Conservation (phyloP, 2,329 filamentous ascomycete genomes). For the Neofusicoccum kwambonambiense region DNA sequence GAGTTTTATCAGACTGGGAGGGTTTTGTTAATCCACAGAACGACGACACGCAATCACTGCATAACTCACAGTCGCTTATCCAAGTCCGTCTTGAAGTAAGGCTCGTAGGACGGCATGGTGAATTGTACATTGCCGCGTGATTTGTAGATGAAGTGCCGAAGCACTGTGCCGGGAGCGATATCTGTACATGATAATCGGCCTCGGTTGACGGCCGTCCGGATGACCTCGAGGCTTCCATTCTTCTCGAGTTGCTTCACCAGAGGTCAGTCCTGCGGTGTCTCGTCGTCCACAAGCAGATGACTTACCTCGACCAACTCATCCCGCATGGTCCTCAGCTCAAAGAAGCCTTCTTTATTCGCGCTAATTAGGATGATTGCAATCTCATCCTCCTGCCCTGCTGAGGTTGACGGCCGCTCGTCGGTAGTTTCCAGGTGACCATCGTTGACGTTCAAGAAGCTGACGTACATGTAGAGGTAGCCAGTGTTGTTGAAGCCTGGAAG, state of each 20-base stretch:
- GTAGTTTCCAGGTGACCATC: conserved; percentile 45
- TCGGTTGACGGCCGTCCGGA: conserved; percentile 66
- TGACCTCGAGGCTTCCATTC: conserved; percentile 71
- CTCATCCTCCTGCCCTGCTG: conserved; percentile 57
- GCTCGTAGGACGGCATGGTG: conserved; percentile 78
- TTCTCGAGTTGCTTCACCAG: conserved; percentile 64
- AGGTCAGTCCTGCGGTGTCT: conserved; percentile 21
- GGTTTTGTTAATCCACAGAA: background rate
- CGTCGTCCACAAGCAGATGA: background rate
- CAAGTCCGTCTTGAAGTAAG: conserved; percentile 62
- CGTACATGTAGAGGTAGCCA: conserved; percentile 98
- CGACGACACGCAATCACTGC: background rate
- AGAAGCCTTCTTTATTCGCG: conserved; percentile 90
- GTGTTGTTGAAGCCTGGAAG: conserved; percentile 95
- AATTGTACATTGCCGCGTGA: conserved; percentile 94
- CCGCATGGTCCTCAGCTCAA: conserved; percentile 73
- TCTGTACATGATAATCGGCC: conserved; percentile 72
- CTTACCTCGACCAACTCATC: conserved; percentile 58
- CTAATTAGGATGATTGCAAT: conserved; percentile 93
- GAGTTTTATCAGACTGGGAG: conserved; percentile 68
- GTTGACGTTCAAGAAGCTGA: conserved; percentile 80
- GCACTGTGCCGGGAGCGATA: conserved; percentile 73
- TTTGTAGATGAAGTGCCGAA: conserved; percentile 95
- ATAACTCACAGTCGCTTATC: conserved; percentile 58
- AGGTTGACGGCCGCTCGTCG: conserved; percentile 40